Evolutionary conservation across 2,329 filamentous ascomycete genomes (phyloP), one percentile per base, ranked within the genome.

Genomic region (Cercospora janseana): DNA sequence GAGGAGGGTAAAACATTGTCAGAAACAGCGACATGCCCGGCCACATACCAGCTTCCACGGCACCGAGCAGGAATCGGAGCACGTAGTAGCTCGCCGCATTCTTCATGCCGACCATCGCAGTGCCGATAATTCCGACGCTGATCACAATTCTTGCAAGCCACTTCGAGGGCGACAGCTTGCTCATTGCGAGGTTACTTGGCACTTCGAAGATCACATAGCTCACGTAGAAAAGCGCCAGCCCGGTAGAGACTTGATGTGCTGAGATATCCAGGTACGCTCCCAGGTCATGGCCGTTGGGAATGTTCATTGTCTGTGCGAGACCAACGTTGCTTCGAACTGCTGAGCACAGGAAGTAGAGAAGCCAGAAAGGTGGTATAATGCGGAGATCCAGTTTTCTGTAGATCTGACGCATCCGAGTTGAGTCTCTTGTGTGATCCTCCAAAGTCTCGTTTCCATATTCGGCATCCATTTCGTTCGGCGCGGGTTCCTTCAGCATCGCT

Each of bases 81-180:
- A 95, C 75, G 59, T 92, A 91, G 61, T 95, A 77, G 63, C 88
- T 93, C 86, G 89, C 94, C 6, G 87, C 86, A 31, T 83, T 82
- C 58, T 83, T 80, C 65, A 93, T 88, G 9, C 87, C 88, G 4
- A 88, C 82, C 71, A 95, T 88, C 65, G 88, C 93, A 46, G 83
- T 79, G 0, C 90, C 90, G 44, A 95, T 88, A 34, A 94, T 70
- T 6, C 90, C 88, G 3, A 94, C 90, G 12, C 88, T 88, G 52
- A 94, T 81, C 49, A 95, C 89, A 59, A 95, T 95, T 51, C 90
- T 81, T 50, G 87, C 86, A 86, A 95, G 94, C 90, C 90, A 95
- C 3, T 90, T 80, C 55, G 89, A 85, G 2, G 90, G 90, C 60
- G 87, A 90, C 4, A 95, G 76, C 56, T 80, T 83, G 57, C 85